phyloP scores from a whole-genome alignment of 2,329 filamentous ascomycete genomes.

The Parascedosporium putredinis region DNA sequence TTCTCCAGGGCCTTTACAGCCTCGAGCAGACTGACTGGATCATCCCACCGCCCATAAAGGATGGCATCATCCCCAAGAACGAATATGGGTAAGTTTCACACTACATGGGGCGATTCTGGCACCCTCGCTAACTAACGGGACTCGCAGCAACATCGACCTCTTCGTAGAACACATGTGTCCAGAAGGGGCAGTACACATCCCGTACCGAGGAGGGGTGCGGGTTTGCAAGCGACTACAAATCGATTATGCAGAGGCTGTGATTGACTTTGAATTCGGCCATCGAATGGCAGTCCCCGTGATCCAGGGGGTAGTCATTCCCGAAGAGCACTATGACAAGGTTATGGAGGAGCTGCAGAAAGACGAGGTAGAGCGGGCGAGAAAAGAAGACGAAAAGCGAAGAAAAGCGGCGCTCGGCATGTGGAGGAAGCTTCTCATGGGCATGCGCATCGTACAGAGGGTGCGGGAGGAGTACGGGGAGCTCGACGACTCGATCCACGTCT shows the following conservation, averaged over 20 bases:
- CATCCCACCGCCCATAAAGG: slow-evolving; percentile 72
- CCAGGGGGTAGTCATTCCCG: slow-evolving; percentile 77
- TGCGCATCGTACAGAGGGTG: slow-evolving; percentile 72
- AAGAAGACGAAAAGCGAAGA: slow-evolving; percentile 74
- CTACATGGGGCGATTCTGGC: slow-evolving; percentile 14
- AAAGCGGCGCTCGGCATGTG: slow-evolving; percentile 66
- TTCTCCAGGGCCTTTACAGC: slow-evolving; percentile 77
- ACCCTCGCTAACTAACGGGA: too few relatives aligned
- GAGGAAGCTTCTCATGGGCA: slow-evolving; percentile 77
- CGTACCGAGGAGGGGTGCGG: slow-evolving; percentile 62
- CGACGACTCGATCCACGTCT: slow-evolving; percentile 39
- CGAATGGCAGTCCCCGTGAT: slow-evolving; percentile 90
- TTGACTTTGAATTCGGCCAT: slow-evolving; percentile 92
- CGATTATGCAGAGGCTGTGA: slow-evolving; percentile 88
- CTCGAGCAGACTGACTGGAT: slow-evolving; percentile 89
- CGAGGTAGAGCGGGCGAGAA: slow-evolving; percentile 62
- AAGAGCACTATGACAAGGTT: slow-evolving; percentile 64
- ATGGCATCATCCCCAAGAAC: slow-evolving; percentile 88
- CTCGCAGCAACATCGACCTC: slow-evolving; percentile 69
- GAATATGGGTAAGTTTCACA: slow-evolving; percentile 53
- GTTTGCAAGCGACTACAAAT: slow-evolving; percentile 78
- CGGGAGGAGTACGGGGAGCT: slow-evolving; percentile 63
- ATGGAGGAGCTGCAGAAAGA: slow-evolving; percentile 72
- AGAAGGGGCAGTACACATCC: slow-evolving; percentile 69
- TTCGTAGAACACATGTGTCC: slow-evolving; percentile 94